phyloP scores from a whole-genome alignment of 805 yeast species.

The Zygosaccharomyces kombuchaensis region DNA sequence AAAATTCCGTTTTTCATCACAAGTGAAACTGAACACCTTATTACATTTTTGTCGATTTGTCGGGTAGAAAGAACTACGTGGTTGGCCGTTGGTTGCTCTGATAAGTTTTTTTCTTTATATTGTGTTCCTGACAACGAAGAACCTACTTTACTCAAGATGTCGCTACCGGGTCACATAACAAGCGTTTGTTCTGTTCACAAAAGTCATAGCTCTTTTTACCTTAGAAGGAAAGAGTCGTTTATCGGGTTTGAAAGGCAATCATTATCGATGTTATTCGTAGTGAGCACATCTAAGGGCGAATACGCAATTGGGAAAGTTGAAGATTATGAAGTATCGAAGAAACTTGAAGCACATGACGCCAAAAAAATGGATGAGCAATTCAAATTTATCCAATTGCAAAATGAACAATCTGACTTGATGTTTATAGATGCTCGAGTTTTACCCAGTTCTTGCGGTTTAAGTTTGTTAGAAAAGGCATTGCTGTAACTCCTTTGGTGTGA shows the following conservation, averaged over 20 bases:
- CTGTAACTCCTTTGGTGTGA: background rate
- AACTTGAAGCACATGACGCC: background rate
- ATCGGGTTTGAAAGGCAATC: background rate
- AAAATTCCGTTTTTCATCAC: background rate
- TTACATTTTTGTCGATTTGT: conserved; percentile 4
- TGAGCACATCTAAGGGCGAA: conserved; percentile 11
- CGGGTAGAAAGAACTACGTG: background rate
- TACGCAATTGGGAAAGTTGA: conserved; percentile 5
- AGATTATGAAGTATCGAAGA: background rate
- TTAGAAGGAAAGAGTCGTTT: background rate
- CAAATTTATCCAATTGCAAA: conserved; percentile 2
- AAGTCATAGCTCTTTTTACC: background rate
- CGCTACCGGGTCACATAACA: conserved; percentile 13
- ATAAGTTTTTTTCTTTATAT: conserved; percentile 2
- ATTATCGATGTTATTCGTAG: conserved; percentile 4
- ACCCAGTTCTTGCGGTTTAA: background rate
- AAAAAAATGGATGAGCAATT: conserved; percentile 7
- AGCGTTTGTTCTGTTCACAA: conserved; percentile 2
- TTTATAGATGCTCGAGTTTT: conserved; percentile 1
- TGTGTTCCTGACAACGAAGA: conserved; percentile 3
- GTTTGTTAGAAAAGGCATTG: background rate
- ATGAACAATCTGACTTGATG: background rate
- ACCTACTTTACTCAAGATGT: conserved; percentile 8
- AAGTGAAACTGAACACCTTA: conserved; percentile 1
- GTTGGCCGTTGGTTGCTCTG: conserved; percentile 9